Conservation (phyloP, 129 eudicot species). For the Tanacetum coccineum region DNA sequence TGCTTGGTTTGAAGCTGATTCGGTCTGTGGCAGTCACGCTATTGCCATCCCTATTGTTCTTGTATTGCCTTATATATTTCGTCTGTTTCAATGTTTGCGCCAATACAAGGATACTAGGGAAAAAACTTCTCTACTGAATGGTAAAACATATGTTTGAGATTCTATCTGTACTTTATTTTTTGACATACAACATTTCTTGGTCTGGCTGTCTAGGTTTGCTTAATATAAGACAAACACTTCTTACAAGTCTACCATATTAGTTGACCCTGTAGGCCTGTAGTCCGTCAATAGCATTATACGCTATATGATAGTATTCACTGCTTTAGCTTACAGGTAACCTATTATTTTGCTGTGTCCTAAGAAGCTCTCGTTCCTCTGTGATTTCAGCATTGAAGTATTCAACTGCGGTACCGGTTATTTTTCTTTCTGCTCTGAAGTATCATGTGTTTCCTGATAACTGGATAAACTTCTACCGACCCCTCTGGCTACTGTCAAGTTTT, state of each 20-base stretch:
- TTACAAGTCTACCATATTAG: not conserved
- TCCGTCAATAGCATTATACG: too few species aligned
- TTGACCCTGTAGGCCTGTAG: too few species aligned
- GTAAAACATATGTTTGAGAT: slow-evolving; percentile 35
- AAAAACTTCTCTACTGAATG: slow-evolving; percentile 72
- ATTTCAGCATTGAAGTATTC: slow-evolving; percentile 94
- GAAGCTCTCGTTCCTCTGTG: slow-evolving; percentile 20
- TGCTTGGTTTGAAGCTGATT: slow-evolving; percentile 99
- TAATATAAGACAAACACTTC: not conserved
- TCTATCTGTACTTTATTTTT: slow-evolving; percentile 10
- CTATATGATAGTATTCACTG: not conserved
- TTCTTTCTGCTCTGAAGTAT: slow-evolving; percentile 95
- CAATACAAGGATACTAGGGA: slow-evolving; percentile 92
- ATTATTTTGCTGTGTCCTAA: not conserved
- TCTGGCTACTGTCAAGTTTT: slow-evolving; percentile 81
- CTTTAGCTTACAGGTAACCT: not conserved
- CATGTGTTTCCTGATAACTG: slow-evolving; percentile 79
- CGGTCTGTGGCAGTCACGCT: slow-evolving; percentile 96
- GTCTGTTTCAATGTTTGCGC: slow-evolving; percentile 92
- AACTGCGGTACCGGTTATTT: slow-evolving; percentile 89
- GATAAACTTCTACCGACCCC: slow-evolving; percentile 72
- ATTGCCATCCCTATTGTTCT: slow-evolving; percentile 88
- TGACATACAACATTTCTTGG: not conserved
- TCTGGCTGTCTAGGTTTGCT: slow-evolving; percentile 1
- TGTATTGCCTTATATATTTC: slow-evolving; percentile 86